Evolutionary conservation across 768 basidiomycete species (phyloP).

Genomic region (Floccularia luteovirens): DNA sequence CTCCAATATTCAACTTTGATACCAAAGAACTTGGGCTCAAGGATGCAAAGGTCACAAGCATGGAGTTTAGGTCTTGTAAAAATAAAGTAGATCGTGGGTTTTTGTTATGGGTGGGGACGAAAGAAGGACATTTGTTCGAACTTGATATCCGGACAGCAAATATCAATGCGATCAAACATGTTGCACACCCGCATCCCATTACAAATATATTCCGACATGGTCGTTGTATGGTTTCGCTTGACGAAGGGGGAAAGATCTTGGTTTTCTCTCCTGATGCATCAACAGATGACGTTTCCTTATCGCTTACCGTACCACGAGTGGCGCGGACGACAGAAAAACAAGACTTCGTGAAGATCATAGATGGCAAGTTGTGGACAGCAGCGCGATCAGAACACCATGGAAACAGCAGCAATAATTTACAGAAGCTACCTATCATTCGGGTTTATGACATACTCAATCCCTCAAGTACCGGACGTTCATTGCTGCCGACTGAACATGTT

Average conservation of each 20-base stretch:
- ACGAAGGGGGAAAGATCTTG: conserved; percentile 79
- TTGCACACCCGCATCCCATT: conserved; percentile 60
- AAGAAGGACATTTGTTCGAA: conserved; percentile 84
- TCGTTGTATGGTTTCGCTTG: conserved; percentile 68
- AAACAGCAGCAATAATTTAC: conserved; percentile 22
- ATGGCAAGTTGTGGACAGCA: conserved; percentile 81
- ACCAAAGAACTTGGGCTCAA: conserved; percentile 56
- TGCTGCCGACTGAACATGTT: conserved; percentile 61
- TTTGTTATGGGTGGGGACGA: conserved; percentile 82
- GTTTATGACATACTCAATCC: conserved; percentile 72
- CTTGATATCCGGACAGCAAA: conserved; percentile 60
- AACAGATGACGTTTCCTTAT: conserved; percentile 36
- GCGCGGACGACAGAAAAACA: conserved; percentile 74
- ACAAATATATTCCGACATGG: conserved; percentile 69
- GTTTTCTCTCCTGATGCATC: conserved; percentile 53
- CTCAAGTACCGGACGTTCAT: conserved; percentile 42
- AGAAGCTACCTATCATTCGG: conserved; percentile 65
- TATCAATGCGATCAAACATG: conserved; percentile 48
- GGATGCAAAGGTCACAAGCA: conserved; percentile 63
- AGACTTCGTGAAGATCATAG: conserved; percentile 70
- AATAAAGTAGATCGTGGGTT: conserved; percentile 44
- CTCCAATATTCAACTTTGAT: conserved; percentile 44
- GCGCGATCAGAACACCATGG: conserved; percentile 42
- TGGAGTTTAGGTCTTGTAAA: conserved; percentile 64
- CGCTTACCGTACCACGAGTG: conserved; percentile 43